Conservation (phyloP, 257 asterid species). For the Capsicum pubescens region DNA sequence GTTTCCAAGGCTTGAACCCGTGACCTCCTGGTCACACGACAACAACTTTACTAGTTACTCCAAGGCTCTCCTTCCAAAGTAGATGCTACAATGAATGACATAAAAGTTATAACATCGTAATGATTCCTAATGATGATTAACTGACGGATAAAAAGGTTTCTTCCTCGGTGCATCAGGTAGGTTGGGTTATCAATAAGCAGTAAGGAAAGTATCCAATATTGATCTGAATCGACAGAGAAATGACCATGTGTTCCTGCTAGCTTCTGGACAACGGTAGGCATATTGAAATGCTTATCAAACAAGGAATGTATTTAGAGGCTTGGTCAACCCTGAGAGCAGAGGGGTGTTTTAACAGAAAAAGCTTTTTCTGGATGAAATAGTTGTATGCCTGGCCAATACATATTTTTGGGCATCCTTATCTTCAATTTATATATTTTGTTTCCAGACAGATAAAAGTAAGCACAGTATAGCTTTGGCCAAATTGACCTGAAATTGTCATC, state of each 20-base stretch:
- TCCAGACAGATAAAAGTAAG: background rate
- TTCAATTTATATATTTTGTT: constrained; percentile 14
- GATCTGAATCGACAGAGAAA: background rate
- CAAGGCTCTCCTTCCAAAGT: background rate
- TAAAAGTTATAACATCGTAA: background rate
- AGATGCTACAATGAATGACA: constrained; percentile 13
- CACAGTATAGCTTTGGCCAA: constrained; percentile 1
- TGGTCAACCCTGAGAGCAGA: constrained; percentile 22
- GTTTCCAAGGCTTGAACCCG: no score
- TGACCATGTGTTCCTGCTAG: no score
- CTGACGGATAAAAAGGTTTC: background rate
- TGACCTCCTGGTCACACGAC: no score
- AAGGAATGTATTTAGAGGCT: constrained; percentile 6
- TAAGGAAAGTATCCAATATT: background rate
- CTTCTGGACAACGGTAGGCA: background rate
- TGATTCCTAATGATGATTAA: constrained; percentile 16
- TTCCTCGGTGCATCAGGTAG: background rate
- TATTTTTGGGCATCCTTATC: background rate
- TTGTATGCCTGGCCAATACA: background rate
- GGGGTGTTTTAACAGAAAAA: background rate
- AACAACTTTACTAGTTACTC: no score
- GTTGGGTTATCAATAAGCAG: constrained; percentile 20
- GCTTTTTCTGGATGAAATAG: background rate
- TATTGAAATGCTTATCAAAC: background rate
- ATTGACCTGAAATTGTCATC: constrained; percentile 23